Conservation (phyloP, 139 green algal species). For the Pleodorina starrii region DNA sequence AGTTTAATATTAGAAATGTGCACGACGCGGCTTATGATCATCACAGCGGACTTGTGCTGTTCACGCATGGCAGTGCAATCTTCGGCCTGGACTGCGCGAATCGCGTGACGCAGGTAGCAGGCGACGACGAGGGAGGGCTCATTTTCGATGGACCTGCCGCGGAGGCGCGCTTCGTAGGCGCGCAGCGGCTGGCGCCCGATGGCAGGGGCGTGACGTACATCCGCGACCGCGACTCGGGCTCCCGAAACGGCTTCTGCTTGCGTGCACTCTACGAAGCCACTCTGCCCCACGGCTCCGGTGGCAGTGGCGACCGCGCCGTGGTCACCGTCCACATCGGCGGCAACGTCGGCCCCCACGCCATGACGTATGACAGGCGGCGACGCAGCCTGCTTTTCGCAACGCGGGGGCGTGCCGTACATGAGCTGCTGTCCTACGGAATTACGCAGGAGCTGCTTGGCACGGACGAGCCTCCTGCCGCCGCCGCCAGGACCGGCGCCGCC, state of each 20-base stretch:
- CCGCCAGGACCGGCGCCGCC: background rate
- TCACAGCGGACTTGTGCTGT: conserved; percentile 3
- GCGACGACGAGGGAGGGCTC: background rate
- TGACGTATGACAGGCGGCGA: background rate
- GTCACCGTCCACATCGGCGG: background rate
- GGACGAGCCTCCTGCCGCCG: background rate
- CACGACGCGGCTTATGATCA: background rate
- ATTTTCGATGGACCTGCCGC: background rate
- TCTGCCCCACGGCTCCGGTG: background rate
- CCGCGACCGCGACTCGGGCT: conserved; percentile 8
- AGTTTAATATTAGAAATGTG: background rate
- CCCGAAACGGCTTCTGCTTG: conserved; percentile 21
- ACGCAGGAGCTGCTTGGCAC: conserved; percentile 2
- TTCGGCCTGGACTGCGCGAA: conserved; percentile 15
- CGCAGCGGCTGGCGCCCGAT: background rate
- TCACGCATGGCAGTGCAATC: background rate
- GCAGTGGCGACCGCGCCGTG: background rate
- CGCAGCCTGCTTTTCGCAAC: background rate
- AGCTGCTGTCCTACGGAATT: conserved; percentile 1
- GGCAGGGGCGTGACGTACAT: conserved; percentile 13
- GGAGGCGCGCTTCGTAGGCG: conserved; percentile 15
- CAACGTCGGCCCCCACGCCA: background rate
- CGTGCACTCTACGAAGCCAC: background rate
- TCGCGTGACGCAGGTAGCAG: background rate
- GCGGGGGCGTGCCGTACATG: background rate